phyloP scores from a whole-genome alignment of 148 eudicot genomes.

The Agrostemma githago region DNA sequence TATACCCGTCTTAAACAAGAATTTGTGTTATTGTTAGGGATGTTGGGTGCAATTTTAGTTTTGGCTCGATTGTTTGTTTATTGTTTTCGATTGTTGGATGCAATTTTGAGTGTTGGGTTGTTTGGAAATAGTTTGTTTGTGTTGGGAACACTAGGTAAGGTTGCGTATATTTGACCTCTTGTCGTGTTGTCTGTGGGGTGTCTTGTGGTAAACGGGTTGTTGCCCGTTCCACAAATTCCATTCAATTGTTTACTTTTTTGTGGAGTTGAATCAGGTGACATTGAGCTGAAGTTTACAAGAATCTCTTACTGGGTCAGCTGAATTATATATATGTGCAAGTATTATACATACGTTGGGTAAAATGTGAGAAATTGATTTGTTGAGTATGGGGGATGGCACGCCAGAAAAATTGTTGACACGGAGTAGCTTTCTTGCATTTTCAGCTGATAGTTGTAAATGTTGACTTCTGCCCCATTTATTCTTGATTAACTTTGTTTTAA shows the following conservation, averaged over 20 bases:
- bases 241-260: background rate
- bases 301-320: background rate
- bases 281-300: background rate
- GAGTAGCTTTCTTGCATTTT: background rate
- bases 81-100: no score
- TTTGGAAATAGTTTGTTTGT: background rate
- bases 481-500: background rate
- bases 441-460: background rate
- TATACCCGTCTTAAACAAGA: no score
- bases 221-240: no score
- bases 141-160: background rate
- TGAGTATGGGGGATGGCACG: background rate
- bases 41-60: no score
- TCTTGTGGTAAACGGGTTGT: background rate
- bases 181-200: background rate
- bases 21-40: no score
- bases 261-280: background rate
- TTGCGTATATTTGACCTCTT: background rate
- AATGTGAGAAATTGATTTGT: background rate
- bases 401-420: background rate
- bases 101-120: background rate
- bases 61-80: background rate
- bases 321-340: conserved; percentile 4
- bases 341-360: background rate
- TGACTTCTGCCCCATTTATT: background rate